Conservation (phyloP, 2,329 filamentous ascomycete genomes). For the Fusarium denticulatum region DNA sequence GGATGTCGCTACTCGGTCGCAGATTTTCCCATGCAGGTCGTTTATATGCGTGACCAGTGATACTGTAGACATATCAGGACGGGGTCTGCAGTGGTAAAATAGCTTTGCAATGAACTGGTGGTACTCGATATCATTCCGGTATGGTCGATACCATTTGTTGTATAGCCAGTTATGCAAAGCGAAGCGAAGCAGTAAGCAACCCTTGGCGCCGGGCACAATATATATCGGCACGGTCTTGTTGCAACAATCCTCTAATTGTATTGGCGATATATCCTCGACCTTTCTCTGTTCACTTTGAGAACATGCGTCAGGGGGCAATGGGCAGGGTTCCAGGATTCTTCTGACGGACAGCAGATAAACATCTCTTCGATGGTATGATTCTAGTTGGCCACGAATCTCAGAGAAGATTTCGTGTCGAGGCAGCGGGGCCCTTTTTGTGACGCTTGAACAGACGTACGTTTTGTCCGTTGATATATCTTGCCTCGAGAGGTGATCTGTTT, state of each 20-base stretch:
- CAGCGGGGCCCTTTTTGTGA: neutral
- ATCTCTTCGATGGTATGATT: neutral
- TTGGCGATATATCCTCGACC: neutral
- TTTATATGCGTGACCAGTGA: neutral
- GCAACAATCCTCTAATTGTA: neutral
- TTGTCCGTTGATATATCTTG: neutral
- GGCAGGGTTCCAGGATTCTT: neutral
- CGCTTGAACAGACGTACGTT: neutral
- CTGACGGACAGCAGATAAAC: neutral
- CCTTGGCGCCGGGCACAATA: neutral
- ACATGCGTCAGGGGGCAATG: neutral
- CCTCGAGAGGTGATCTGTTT: neutral
- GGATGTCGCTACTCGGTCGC: neutral
- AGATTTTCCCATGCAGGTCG: neutral
- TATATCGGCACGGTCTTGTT: neutral
- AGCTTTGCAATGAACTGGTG: slow-evolving; percentile 18
- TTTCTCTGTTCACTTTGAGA: too few relatives aligned
- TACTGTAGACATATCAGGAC: neutral
- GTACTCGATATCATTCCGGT: slow-evolving; percentile 22
- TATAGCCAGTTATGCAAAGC: slow-evolving; percentile 17
- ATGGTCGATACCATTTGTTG: slow-evolving; percentile 11
- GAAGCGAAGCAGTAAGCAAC: neutral
- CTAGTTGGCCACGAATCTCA: neutral
- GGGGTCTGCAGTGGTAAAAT: neutral
- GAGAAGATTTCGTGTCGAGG: neutral